Evolutionary conservation across 129 eudicot species (phyloP), one percentile per base, ranked within the genome.

Genomic region (Centrapalus pauciflorus): DNA sequence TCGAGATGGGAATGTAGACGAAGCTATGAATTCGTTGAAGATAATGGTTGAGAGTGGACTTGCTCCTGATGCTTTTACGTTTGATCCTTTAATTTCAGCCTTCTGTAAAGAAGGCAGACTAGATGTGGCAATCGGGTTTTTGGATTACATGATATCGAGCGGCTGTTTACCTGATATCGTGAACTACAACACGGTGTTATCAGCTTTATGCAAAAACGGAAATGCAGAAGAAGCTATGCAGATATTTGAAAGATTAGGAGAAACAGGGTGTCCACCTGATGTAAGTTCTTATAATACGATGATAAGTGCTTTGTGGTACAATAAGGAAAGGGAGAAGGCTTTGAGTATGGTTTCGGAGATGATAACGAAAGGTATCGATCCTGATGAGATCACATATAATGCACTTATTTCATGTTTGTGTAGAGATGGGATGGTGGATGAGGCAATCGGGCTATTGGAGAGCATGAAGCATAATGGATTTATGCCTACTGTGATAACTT

Each of bases 351-450:
- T 85, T 38, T 80, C 80, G 0, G 82, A 89, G 54, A 89, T 85
- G 96, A 75, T 89, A 32, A 26, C 8, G 11, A 73, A 78, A 61
- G 81, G 90, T 23, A 71, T 85, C 2, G 78, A 89, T 11, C 96
- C 96, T 4, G 89, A 85, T 70, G 83, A 76, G 55, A 80, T 85
- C 7, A 85, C 96, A 0, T 89, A 79, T 66, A 85, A 89, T 61
- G 68, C 96, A 0, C 82, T 89, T 32, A 80, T 89, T 20, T 85
- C 96, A 2, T 89, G 93, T 74, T 79, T 89, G 29, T 89, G 93
- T 60, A 76, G 93, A 80, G 87, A 82, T 13, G 82, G 93, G 60
- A 52, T 85, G 83, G 89, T 83, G 21, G 89, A 89, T 70, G 79
- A 76, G 67, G 96, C 96, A 5, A 57, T 78, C n/a, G 85, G 55